Percentiles rank a stretch among this genome's conserved stretches.
These are phyloP conservation scores for Trichoderma harzianum DNA, from an alignment of 2,329 filamentous ascomycete species.

Conservation along the genomic window DNA sequence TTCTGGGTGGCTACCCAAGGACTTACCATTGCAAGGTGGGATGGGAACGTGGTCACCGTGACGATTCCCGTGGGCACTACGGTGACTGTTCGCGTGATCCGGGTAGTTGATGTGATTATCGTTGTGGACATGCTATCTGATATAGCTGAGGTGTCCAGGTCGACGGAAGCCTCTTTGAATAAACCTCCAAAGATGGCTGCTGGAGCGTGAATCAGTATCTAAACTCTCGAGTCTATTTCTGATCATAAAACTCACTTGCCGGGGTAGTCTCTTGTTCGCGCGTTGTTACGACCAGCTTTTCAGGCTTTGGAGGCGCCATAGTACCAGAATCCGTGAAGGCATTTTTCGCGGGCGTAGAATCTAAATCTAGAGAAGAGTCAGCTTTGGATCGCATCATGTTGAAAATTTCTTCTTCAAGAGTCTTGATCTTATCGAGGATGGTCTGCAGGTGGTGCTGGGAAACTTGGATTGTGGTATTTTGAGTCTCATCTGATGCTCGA, in stretches of 20 bases:
- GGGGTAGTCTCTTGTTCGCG: background rate
- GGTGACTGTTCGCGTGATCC: background rate
- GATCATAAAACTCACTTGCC: background rate
- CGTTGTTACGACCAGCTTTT: background rate
- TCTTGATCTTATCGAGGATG: conserved; percentile 30
- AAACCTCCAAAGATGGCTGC: background rate
- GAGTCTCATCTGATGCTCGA: conserved; percentile 27
- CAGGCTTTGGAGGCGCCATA: background rate
- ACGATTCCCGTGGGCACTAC: background rate
- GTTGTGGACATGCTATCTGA: background rate
- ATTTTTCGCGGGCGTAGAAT: background rate
- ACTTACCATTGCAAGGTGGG: background rate
- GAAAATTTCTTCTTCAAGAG: conserved; percentile 28
- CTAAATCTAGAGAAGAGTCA: background rate
- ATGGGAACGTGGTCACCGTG: background rate
- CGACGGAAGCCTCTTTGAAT: background rate
- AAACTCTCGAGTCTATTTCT: background rate
- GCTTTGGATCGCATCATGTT: conserved; percentile 24
- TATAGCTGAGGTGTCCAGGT: background rate
- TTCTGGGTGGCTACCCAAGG: background rate
- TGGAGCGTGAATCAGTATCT: background rate
- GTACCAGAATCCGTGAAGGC: background rate
- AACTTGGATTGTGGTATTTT: conserved; percentile 26
- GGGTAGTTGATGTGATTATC: background rate
- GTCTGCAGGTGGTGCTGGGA: conserved; percentile 25